Base-by-base conservation (phyloP, 495 filamentous ascomycete genomes). In the Aspergillus taichungensis region DNA sequence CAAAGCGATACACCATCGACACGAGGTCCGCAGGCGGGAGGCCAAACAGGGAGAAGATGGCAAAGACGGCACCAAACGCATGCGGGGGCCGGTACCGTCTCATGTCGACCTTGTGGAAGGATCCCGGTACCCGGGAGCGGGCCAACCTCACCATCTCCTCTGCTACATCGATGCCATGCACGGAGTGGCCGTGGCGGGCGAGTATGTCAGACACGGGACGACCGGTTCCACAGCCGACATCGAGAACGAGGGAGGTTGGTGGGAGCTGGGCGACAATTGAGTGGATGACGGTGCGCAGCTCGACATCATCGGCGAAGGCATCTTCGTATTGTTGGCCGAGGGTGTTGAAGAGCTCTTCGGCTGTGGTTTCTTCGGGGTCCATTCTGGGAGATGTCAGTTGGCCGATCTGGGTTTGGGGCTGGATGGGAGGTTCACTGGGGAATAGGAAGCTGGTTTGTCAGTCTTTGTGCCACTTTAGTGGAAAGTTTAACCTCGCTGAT, bases 191-290 rank as follows among this genome's bases (percentile, higher is more conserved):
- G 6, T 50, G 58, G 6, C 40, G 43, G 1, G 62, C 56, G 8
- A 73, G 48, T 2, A 47, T 47, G 10, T 49, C 39, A 24, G 62
- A 52, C 3, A 69, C 60, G 3, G 67, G 68, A 13, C 53, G 53
- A 12, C 69, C 65, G 6, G 68, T 71, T 35, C 67, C 69, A 48
- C 59, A 69, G 18, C 87, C 87, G 42, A 66, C 56, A 39, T 72
- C 68, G 3, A 72, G 45, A 13, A 62, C 49, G 12, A 8, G 24
- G 13, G 28, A 34, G 7, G 8, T 1, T 1, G 4, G 7, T 3
- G 41, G 41, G 8, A 43, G 30, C 9, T 13, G 8, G 8, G 8
- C 9, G 7, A 32, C 41, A 24, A 13, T 30, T 7, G 34, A 32
- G 13, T 6, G 13, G 13, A 43, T 43, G 12, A 43, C 27, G 33